Evolutionary conservation across 495 filamentous ascomycete species (phyloP).

Genomic region (Neurospora hispaniola): DNA sequence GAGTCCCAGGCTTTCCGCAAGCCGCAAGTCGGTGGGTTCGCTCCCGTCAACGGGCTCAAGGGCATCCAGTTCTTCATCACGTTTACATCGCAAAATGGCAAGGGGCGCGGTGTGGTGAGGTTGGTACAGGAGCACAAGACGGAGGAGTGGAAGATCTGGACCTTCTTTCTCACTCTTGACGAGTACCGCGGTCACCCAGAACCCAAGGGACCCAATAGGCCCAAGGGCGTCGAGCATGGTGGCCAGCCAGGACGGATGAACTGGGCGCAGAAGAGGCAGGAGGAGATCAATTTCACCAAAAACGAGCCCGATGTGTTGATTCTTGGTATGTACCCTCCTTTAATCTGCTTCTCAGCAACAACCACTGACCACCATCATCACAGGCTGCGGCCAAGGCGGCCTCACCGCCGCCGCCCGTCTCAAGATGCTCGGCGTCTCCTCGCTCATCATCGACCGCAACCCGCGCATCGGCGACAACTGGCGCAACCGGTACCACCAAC

Average conservation of each 20-base stretch:
- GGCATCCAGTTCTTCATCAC: conserved; percentile 45
- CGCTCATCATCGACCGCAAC: conserved; percentile 57
- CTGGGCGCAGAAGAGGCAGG: conserved; percentile 53
- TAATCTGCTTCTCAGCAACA: not conserved
- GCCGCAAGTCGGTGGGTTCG: conserved; percentile 37
- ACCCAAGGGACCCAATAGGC: conserved; percentile 34
- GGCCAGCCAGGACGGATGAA: conserved; percentile 35
- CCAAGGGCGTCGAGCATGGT: conserved; percentile 43
- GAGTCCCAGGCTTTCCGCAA: conserved; percentile 28
- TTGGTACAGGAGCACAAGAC: conserved; percentile 39
- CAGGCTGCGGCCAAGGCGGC: conserved; percentile 44
- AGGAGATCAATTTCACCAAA: conserved; percentile 44
- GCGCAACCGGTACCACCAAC: conserved; percentile 53
- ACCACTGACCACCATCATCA: conserved; percentile 13
- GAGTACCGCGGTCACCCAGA: conserved; percentile 44
- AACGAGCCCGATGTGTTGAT: conserved; percentile 55
- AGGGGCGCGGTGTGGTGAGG: conserved; percentile 46
- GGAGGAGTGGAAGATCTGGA: conserved; percentile 54
- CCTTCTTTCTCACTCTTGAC: conserved; percentile 49
- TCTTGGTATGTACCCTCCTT: conserved; percentile 39
- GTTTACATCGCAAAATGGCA: conserved; percentile 42
- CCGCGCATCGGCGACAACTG: conserved; percentile 65
- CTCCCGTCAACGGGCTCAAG: conserved; percentile 33
- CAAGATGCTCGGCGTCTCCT: conserved; percentile 55
- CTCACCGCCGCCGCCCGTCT: conserved; percentile 59